These are phyloP conservation scores for Thelonectria discophora DNA, from an alignment of 2,329 filamentous ascomycete species.

Conservation along the genomic window DNA sequence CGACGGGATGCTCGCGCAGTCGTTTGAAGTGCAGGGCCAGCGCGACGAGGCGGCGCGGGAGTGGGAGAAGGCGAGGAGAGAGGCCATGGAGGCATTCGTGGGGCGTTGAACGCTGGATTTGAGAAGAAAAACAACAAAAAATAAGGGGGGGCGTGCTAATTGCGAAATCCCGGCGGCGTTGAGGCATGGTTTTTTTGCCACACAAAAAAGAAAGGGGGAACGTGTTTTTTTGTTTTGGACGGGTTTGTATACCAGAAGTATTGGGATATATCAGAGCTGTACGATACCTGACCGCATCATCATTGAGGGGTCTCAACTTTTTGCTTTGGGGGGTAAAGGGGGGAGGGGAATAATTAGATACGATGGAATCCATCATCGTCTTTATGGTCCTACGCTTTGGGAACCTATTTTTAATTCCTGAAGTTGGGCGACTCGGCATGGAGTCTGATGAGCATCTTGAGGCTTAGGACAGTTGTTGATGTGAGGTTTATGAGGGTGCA, in stretches of 20 bases:
- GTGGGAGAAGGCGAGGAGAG: constrained; percentile 53
- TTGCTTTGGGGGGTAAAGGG: constrained; percentile 9
- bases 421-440: constrained; percentile 9
- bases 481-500: constrained; percentile 18
- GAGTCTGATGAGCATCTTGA: constrained; percentile 18
- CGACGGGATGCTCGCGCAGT: constrained; percentile 79
- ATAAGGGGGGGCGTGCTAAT: constrained; percentile 18
- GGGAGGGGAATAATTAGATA: constrained; percentile 24
- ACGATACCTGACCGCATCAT: constrained; percentile 40
- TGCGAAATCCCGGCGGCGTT: constrained; percentile 36
- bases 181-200: constrained; percentile 37
- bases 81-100: constrained; percentile 55
- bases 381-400: constrained; percentile 7
- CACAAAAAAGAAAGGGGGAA: constrained; percentile 32
- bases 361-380: constrained; percentile 17
- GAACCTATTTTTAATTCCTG: constrained; percentile 10
- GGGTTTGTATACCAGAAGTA: constrained; percentile 42
- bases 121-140: constrained; percentile 14
- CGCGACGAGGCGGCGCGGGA: constrained; percentile 52
- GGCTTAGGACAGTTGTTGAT: background rate
- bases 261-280: constrained; percentile 34
- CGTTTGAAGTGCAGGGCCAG: constrained; percentile 77
- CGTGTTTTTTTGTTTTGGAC: constrained; percentile 35
- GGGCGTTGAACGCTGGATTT: no score
- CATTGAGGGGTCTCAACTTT: constrained; percentile 29